These are phyloP conservation scores for Botryotinia calthae DNA, from an alignment of 2,329 filamentous ascomycete genomes.

Conservation along the genomic window DNA sequence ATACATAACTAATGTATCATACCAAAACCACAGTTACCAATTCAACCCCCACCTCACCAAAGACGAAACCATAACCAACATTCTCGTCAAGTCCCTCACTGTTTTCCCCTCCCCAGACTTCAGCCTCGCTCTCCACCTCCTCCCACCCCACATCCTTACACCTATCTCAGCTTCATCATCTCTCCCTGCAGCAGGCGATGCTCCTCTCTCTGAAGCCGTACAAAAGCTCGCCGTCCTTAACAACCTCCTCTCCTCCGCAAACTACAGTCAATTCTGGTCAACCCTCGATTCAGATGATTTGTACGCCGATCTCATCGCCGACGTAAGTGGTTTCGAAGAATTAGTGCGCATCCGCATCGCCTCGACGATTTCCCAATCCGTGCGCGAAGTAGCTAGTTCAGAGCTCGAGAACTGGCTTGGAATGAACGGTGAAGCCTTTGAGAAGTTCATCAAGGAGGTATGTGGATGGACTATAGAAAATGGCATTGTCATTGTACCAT, in stretches of 20 bases:
- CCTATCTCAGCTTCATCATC: conserved; percentile 51
- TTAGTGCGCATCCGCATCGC: conserved; percentile 87
- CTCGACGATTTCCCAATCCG: conserved; percentile 77
- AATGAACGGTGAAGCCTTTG: conserved; percentile 62
- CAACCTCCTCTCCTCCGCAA: conserved; percentile 81
- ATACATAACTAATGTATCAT: conserved; percentile 6
- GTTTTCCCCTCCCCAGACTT: conserved; percentile 97
- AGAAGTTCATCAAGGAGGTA: conserved; percentile 79
- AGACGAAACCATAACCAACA: conserved; percentile 97
- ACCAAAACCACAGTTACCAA: conserved; percentile 72
- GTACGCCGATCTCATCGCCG: conserved; percentile 91
- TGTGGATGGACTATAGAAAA: conserved; percentile 78
- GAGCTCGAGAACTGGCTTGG: conserved; percentile 76
- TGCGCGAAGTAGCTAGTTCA: conserved; percentile 66
- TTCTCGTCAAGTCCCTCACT: conserved; percentile 96
- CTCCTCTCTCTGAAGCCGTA: conserved; percentile 79
- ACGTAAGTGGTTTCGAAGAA: conserved; percentile 94
- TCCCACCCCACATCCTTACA: conserved; percentile 76
- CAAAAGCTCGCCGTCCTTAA: conserved; percentile 64
- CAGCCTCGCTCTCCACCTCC: conserved; percentile 87
- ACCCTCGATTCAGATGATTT: conserved; percentile 91
- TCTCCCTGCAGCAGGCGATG: conserved; percentile 57
- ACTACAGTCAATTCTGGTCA: conserved; percentile 91
- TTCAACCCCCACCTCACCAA: conserved; percentile 98
- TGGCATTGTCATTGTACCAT: conserved; percentile 69